Percentiles rank a stretch among this genome's conserved stretches.
These are phyloP conservation scores for Osmanthus fragrans DNA, from an alignment of 257 asterid genomes.

Conservation along the genomic window DNA sequence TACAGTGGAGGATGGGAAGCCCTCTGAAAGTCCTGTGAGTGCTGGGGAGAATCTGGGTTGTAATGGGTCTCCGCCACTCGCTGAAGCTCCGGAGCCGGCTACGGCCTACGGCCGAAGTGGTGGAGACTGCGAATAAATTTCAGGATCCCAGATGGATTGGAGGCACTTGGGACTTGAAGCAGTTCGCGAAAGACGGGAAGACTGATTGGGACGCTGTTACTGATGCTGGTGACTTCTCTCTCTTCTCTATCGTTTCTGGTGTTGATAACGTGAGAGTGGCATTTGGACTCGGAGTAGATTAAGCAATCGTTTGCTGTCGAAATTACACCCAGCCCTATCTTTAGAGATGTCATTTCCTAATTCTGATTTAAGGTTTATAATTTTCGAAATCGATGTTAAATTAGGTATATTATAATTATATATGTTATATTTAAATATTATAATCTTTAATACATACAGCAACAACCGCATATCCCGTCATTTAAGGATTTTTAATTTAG, in stretches of 20 bases:
- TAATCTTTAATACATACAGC: too few species aligned
- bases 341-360: too few species aligned
- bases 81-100: conserved; percentile 28
- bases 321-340: too few species aligned
- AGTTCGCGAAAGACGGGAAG: conserved; percentile 64
- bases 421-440: too few species aligned
- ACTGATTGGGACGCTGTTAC: conserved; percentile 90
- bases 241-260: not conserved
- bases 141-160: conserved; percentile 71
- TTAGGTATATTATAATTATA: too few species aligned
- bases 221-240: conserved; percentile 68
- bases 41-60: conserved; percentile 39
- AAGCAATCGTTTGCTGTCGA: too few species aligned
- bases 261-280: not conserved
- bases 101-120: conserved; percentile 34
- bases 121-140: conserved; percentile 28
- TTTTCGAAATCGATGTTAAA: too few species aligned
- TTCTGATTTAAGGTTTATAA: too few species aligned
- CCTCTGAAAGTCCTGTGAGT: conserved; percentile 10
- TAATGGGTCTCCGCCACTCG: conserved; percentile 55
- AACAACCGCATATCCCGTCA: too few species aligned
- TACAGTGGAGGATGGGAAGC: conserved; percentile 34
- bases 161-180: conserved; percentile 89
- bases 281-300: too few species aligned
- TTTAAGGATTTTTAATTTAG: too few species aligned